phyloP scores from a whole-genome alignment of 2,329 filamentous ascomycete species.

The Trichoderma brevicompactum region DNA sequence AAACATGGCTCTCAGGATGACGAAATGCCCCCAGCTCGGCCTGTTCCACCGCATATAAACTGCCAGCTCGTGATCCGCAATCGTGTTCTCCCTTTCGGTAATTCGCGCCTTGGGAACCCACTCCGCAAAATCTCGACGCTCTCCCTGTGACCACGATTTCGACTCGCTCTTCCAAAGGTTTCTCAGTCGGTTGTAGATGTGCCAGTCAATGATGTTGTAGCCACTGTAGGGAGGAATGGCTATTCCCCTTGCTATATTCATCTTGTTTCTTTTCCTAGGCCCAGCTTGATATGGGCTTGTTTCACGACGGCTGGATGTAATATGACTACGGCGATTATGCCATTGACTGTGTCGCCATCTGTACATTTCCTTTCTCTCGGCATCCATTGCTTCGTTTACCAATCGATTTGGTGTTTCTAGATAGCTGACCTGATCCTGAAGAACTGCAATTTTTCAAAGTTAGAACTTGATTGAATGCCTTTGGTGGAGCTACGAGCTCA shows the following conservation, averaged over 20 bases:
- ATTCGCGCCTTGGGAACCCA: slow-evolving; percentile 12
- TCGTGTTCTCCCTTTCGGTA: neutral
- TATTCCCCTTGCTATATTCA: neutral
- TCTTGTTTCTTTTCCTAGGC: neutral
- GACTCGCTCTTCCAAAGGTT: slow-evolving; percentile 1
- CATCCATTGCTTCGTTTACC: neutral
- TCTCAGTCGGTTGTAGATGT: slow-evolving; percentile 12
- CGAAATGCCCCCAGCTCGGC: slow-evolving; percentile 23
- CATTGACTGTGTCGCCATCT: neutral
- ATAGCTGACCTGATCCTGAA: neutral
- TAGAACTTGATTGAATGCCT: neutral
- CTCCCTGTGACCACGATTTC: neutral
- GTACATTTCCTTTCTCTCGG: neutral
- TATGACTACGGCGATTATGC: neutral
- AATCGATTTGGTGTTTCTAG: neutral
- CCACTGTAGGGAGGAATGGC: neutral
- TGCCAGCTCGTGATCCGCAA: neutral
- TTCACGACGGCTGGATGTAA: neutral
- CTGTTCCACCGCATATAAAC: neutral
- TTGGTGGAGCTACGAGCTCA: neutral
- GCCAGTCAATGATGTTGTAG: slow-evolving; percentile 18
- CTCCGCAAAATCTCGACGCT: neutral
- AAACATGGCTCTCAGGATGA: slow-evolving; percentile 24
- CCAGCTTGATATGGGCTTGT: neutral
- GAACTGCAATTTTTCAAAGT: neutral